A percentile compares a stretch with the other conserved stretches of the same genome.
phyloP scores from a whole-genome alignment of 805 yeast genomes.

The Isabelozyma pseudorhagii region DNA sequence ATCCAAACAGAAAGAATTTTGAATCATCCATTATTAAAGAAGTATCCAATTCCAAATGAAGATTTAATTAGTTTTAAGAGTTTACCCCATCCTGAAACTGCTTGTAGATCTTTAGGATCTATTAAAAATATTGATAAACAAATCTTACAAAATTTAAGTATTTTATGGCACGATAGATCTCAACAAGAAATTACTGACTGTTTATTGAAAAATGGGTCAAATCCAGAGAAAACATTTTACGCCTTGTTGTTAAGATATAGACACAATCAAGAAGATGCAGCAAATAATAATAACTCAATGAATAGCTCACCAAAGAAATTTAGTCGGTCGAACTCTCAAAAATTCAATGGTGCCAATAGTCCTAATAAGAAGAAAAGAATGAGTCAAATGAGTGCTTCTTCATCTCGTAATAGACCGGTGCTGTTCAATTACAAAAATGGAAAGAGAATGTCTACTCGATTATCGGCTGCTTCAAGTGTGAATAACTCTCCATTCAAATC shows the following conservation, averaged over 20 bases:
- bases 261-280: conserved; percentile 33
- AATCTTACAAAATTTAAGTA: conserved; percentile 52
- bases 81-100: conserved; percentile 55
- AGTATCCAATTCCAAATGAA: conserved; percentile 48
- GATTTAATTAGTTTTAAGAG: conserved; percentile 43
- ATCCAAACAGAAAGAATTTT: conserved; percentile 66
- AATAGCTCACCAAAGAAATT: not conserved
- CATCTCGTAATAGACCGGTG: conserved; percentile 33
- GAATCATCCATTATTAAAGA: conserved; percentile 50
- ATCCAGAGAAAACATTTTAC: conserved; percentile 45
- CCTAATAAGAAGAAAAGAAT: conserved; percentile 22
- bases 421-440: conserved; percentile 40
- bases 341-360: conserved; percentile 14
- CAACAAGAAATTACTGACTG: conserved; percentile 36
- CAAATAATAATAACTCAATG: conserved; percentile 5
- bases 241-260: conserved; percentile 44
- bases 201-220: conserved; percentile 35
- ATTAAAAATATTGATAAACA: conserved; percentile 48
- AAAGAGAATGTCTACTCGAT: conserved; percentile 13
- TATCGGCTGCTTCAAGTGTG: conserved; percentile 30
- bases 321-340: conserved; percentile 7
- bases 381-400: conserved; percentile 33
- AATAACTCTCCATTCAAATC: conserved; percentile 28
- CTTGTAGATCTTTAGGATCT: conserved; percentile 48
- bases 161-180: conserved; percentile 56